Evolutionary conservation across 139 green algal genomes (phyloP), one percentile per base, ranked within the genome.

Genomic region (Chlorokybus atmophyticus): DNA sequence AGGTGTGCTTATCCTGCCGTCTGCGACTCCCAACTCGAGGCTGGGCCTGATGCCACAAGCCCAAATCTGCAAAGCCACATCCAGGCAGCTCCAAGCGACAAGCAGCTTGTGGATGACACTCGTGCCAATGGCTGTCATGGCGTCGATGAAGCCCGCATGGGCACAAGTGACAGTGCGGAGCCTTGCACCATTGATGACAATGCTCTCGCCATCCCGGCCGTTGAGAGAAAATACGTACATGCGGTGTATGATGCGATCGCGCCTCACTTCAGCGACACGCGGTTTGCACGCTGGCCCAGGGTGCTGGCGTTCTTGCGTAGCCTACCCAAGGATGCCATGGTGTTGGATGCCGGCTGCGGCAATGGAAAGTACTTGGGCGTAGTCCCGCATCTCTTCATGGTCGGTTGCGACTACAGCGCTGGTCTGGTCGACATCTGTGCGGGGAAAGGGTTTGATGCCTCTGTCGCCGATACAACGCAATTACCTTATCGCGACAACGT

Each of bases 241-340:
- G 38, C 67, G 14, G 86, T 98, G 50, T 99, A 99, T 61, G 77
- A 99, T 54, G 80, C 79, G 4, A 96, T 99, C 31, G 91, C 92
- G 2, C 64, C 74, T 4, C 92, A 99, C 77, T 99, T 98, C 75
- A 84, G 76, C 44, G 63, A 84, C 7, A 99, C 92, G 10, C 55
- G 75, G 8, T 78, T 77, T 42, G 82, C 87, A 5, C 69, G 93
- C 10, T 98, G 91, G 91, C 82, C 84, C 21, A 59, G 78, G 56
- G 90, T 97, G 8, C 65, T 75, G 0, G 49, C 61, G 17, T 99
- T 97, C 63, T 64, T 99, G 0, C 67, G 88, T 14, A 25, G 35
- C 6, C 68, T 97, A 29, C 63, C 78, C 0, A 17, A 52, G 0
- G 75, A 77, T 2, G 68, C 60, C 23, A 27, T 95, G 23, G 68